These are phyloP conservation scores for Coemansia sp. DNA, from an alignment of 192 early-diverging fungal species.

Conservation along the genomic window DNA sequence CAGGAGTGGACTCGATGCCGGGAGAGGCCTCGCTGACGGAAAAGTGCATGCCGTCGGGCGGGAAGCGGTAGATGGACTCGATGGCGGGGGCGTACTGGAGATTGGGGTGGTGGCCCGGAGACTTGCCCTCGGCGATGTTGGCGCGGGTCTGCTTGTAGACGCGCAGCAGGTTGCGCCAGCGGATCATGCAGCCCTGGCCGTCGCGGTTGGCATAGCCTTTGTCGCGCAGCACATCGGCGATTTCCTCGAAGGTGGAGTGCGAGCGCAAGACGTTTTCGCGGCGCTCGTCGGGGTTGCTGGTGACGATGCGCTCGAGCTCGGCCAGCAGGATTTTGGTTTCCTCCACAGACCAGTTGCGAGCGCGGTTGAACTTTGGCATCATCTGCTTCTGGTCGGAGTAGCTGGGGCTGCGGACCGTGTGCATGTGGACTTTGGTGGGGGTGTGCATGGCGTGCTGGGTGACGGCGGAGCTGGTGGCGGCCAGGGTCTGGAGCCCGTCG, in stretches of 20 bases:
- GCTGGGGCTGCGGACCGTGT: constrained; percentile 25
- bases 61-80: constrained; percentile 53
- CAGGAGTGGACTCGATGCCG: constrained; percentile 22
- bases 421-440: constrained; percentile 12
- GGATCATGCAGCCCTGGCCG: constrained; percentile 55
- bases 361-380: constrained; percentile 56
- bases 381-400: constrained; percentile 49
- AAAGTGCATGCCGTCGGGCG: constrained; percentile 42
- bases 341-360: constrained; percentile 54
- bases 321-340: constrained; percentile 51
- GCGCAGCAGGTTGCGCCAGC: constrained; percentile 67
- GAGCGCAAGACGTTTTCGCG: constrained; percentile 47
- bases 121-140: constrained; percentile 58
- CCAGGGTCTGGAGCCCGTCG: constrained; percentile 51
- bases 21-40: constrained; percentile 36
- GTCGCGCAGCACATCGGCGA: constrained; percentile 41
- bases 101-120: constrained; percentile 27
- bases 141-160: constrained; percentile 74
- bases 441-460: constrained; percentile 33
- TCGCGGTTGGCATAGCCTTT: constrained; percentile 49
- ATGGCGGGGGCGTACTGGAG: constrained; percentile 49
- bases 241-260: constrained; percentile 50
- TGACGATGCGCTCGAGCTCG: constrained; percentile 52
- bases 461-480: constrained; percentile 51
- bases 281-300: constrained; percentile 47